A percentile compares a stretch with the other conserved stretches of the same genome.
Conservation (phyloP, 2,329 filamentous ascomycete genomes). For the Xylariaceae sp. region DNA sequence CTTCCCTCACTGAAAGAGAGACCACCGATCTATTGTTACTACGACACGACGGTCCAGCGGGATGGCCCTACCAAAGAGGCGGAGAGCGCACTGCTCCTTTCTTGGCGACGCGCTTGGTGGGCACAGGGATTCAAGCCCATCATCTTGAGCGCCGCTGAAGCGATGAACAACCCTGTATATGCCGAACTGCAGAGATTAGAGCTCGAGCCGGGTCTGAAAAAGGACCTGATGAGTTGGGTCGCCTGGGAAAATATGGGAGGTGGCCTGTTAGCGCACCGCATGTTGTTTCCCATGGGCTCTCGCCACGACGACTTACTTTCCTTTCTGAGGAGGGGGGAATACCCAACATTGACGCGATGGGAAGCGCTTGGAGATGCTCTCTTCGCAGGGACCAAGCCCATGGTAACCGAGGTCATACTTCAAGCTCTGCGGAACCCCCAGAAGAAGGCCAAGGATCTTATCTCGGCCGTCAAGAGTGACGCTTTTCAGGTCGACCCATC, state of each 20-base stretch:
- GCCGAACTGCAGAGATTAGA: slow-evolving; percentile 56
- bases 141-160: slow-evolving; percentile 71
- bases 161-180: slow-evolving; percentile 75
- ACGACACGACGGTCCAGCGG: slow-evolving; percentile 60
- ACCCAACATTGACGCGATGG: slow-evolving; percentile 66
- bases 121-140: slow-evolving; percentile 84
- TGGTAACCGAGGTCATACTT: slow-evolving; percentile 57
- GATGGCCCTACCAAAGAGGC: slow-evolving; percentile 59
- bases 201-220: slow-evolving; percentile 55
- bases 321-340: slow-evolving; percentile 69
- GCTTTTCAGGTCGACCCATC: slow-evolving; percentile 58
- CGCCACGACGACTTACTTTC: slow-evolving; percentile 64
- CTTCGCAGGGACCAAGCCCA: slow-evolving; percentile 60
- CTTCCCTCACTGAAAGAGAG: slow-evolving; percentile 68
- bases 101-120: slow-evolving; percentile 94
- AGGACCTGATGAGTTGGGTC: slow-evolving; percentile 75
- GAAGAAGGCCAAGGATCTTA: slow-evolving; percentile 51
- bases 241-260: slow-evolving; percentile 89
- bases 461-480: slow-evolving; percentile 51
- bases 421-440: slow-evolving; percentile 49
- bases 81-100: slow-evolving; percentile 70
- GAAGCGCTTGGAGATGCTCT: slow-evolving; percentile 63
- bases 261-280: slow-evolving; percentile 70
- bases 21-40: slow-evolving; percentile 82
- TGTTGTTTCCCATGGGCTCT: slow-evolving; percentile 76